Evolutionary conservation across 176 grass and related monocot genomes (phyloP), one percentile per base, ranked within the genome.

Genomic region (Alloteropsis semialata): DNA sequence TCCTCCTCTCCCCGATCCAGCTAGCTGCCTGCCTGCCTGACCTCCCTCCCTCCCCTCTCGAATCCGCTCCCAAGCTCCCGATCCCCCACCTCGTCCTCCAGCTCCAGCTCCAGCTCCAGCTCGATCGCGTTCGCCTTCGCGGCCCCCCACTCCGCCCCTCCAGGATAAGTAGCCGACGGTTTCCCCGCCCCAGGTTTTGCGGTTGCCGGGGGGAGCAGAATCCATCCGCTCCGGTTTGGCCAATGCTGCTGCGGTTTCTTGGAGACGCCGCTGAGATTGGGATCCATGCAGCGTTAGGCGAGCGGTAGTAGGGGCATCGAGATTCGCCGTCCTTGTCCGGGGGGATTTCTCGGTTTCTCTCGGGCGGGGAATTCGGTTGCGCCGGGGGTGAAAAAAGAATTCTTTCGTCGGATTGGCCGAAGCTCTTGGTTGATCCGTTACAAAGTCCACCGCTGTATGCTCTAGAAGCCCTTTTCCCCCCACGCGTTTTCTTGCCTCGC

Each of bases 1-100:
- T 84, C 84, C 65, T 76, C 79, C 75, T 54, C 72, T 64, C 65
- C 72, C 51, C 62, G 82, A 72, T 87, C 78, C 81, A 84, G 80
- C 81, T 83, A 88, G 43, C n/a, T n/a, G n/a, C 62, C 22, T 49
- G 7, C 39, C 39, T 56, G 55, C 55, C 62, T 53, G 33, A 82
- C 78, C 49, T 57, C 54, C 18, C 67, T 21, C 66, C 74, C 80
- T 57, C 72, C 7, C 75, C 42, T 73, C 21, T 21, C 75, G 34
- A 57, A 30, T 82, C 39, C 60, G 2, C 62, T 39, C 60, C 50
- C 55, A 12, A 75, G 68, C 34, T 81, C 87, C 69, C 76, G 25
- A 44, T 43, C 41, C 27, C 39, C 27, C 75, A 24, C 30, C 44
- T 36, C 34, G 17, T 21, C 36, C 28, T 46, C 67, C 67, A 70